Percentiles rank a stretch among this genome's conserved stretches.
Evolutionary conservation across 176 grass and related monocot genomes (phyloP).

Genomic region (Eleusine coracana): DNA sequence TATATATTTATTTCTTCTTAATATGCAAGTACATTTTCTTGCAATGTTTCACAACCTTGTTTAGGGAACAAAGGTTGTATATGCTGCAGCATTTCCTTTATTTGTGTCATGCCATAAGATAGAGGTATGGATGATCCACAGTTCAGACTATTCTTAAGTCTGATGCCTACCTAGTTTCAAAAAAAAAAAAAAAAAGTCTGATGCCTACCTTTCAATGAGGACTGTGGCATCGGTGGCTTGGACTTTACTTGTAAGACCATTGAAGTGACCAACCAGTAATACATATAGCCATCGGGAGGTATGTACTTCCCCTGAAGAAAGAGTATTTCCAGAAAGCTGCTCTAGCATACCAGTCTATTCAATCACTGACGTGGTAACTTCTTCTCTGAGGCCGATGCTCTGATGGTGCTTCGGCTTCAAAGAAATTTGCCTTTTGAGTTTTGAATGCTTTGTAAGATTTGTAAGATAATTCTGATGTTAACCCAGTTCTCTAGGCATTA

Average conservation of each 20-base stretch:
- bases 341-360: background rate
- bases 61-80: background rate
- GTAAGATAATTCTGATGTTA: background rate
- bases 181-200: background rate
- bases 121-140: background rate
- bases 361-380: background rate
- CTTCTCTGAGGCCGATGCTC: background rate
- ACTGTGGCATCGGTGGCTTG: background rate
- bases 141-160: background rate
- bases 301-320: background rate
- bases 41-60: background rate
- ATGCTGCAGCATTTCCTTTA: background rate
- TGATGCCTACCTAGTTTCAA: background rate
- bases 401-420: background rate
- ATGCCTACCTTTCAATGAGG: background rate
- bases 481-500: background rate
- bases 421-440: background rate
- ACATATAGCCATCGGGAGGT: background rate
- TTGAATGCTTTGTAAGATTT: background rate
- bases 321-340: background rate
- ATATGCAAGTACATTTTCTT: background rate
- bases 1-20: background rate
- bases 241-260: background rate
- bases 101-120: background rate
- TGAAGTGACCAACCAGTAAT: background rate